Evolutionary conservation across 1,284 basidiomycete genomes (phyloP).

Genomic region (Melampsora allii-populina): DNA sequence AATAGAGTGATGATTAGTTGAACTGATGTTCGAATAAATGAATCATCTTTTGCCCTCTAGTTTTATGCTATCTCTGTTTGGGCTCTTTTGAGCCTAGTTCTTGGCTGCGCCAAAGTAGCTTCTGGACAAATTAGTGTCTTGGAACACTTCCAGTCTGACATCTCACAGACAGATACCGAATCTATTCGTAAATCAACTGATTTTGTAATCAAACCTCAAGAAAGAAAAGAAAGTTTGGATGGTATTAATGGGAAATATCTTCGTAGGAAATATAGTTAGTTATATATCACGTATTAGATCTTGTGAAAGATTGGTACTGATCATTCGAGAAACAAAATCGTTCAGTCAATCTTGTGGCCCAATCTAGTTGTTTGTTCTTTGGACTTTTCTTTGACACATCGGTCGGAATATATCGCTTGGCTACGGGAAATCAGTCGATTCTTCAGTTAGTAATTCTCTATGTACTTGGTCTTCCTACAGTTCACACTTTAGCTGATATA

Average conservation of each 20-base stretch:
- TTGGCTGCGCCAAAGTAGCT: background rate
- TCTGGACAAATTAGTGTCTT: background rate
- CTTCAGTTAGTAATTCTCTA: background rate
- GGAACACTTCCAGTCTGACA: background rate
- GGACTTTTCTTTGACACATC: background rate
- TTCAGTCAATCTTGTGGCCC: slow-evolving; percentile 1
- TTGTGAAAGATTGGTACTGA: background rate
- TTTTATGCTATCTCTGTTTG: slow-evolving; percentile 4
- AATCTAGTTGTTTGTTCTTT: slow-evolving; percentile 3
- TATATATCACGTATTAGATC: background rate
- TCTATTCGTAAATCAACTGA: background rate
- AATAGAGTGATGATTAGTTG: background rate
- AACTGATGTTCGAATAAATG: background rate
- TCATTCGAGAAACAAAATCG: background rate
- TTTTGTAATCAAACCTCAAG: background rate
- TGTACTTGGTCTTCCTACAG: background rate
- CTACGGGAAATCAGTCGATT: background rate
- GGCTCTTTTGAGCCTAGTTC: background rate
- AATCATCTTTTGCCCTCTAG: background rate
- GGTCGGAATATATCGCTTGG: background rate
- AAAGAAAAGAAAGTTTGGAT: background rate
- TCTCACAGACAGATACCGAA: background rate
- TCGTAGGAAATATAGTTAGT: background rate
- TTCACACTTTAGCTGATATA: background rate
- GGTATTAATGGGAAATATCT: background rate